A percentile compares a stretch with the other conserved stretches of the same genome.
phyloP scores from a whole-genome alignment of 805 yeast species.

The Blastobotrys parvus region DNA sequence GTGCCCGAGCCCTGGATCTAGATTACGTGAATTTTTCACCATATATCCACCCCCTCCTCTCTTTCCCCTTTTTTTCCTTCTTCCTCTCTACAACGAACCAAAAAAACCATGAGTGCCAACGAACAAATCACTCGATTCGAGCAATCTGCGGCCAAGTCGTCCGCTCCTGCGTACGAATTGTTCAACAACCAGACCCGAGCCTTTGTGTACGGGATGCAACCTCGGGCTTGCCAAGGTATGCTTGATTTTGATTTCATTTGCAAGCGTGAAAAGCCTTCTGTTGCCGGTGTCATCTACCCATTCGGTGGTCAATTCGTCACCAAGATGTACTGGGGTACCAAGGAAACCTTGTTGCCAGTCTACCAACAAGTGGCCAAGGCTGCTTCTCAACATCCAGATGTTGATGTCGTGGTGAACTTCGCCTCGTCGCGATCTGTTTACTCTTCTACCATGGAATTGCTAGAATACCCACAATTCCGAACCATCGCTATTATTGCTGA shows the following conservation, averaged over 20 bases:
- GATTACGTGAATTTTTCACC: neutral
- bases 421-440: constrained; percentile 40
- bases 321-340: constrained; percentile 43
- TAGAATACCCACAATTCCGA: constrained; percentile 37
- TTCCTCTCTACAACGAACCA: neutral
- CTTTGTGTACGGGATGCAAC: constrained; percentile 38
- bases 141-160: constrained; percentile 23
- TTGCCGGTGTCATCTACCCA: constrained; percentile 40
- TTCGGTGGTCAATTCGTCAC: constrained; percentile 39
- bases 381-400: constrained; percentile 37
- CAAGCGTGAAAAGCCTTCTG: constrained; percentile 37
- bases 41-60: neutral
- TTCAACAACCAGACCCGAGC: constrained; percentile 37
- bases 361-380: constrained; percentile 37
- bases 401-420: constrained; percentile 40
- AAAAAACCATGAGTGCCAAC: constrained; percentile 15
- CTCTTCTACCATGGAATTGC: constrained; percentile 39
- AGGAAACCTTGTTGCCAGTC: constrained; percentile 38
- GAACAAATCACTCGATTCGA: constrained; percentile 26
- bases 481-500: constrained; percentile 42
- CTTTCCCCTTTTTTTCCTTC: neutral
- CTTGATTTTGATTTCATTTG: constrained; percentile 40
- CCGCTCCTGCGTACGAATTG: constrained; percentile 28
- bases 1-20: too few species aligned
- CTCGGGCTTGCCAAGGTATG: constrained; percentile 42